Evolutionary conservation across 352 stramenopile species (phyloP), one percentile per base, ranked within the genome.

Genomic region (Phytophthora ohioensis): DNA sequence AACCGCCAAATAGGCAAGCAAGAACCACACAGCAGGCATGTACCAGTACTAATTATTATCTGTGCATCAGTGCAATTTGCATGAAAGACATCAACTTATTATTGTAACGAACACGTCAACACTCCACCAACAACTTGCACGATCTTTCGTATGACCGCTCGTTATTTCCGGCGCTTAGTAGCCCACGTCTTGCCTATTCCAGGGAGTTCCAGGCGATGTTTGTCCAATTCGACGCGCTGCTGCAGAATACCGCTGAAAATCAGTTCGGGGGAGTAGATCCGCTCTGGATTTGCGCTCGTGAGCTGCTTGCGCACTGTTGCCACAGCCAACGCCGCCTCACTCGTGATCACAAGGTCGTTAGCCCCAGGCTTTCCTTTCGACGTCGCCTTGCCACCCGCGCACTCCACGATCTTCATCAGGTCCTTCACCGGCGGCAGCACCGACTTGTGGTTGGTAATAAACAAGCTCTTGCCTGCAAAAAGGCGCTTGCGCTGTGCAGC

Each of bases 391-490:
- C 81, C 81, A 9, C 81, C 81, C 3, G 79, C 81, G 52, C 75
- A 84, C 65, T 85, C 66, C 9, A 89, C 71, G 51, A 89, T 89
- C 51, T 83, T 87, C 49, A 74, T 62, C 31, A 89, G 60, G 11
- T 87, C 79, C 9, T 79, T 76, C 31, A 78, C 69, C 3, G 81
- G 76, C 8, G 81, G 81, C 41, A 79, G 66, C 15, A 89, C 63
- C n/a, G 69, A 85, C 56, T 86, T 87, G 77, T 89, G 81, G 38
- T 75, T 76, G 17, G 69, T 84, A 43, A 89, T 83, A 73, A 82
- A 87, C 36, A 89, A 72, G 36, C 49, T 63, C 12, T 63, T 51
- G 12, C 60, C 72, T 13, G 56, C 47, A 42, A 89, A 73, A 9
- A 89, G 55, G 21, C 59, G 54, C 38, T 70, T 66, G 13, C 81